These are phyloP conservation scores for Calendula officinalis DNA, from an alignment of 129 eudicot genomes.

Conservation along the genomic window DNA sequence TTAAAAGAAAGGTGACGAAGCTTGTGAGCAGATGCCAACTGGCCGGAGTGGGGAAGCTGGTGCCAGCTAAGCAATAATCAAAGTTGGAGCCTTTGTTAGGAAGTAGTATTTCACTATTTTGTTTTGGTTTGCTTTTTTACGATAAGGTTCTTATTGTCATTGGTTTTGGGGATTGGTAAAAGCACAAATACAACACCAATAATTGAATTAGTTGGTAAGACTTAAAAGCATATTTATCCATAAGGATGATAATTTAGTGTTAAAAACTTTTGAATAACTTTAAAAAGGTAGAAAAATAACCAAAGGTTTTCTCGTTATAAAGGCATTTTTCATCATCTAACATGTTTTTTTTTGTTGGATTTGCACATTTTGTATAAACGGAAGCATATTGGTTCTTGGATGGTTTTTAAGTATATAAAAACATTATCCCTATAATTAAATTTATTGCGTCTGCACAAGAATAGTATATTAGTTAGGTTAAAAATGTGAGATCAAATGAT, in stretches of 20 bases:
- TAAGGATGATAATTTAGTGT: too few relatives aligned
- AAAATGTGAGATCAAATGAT: conserved; percentile 23
- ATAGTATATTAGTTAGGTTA: background rate
- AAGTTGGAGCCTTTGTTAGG: conserved; percentile 47
- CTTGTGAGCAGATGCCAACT: conserved; percentile 35
- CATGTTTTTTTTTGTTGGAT: too few relatives aligned
- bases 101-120: conserved; percentile 24
- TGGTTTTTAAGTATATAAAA: too few relatives aligned
- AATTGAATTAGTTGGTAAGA: background rate
- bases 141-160: background rate
- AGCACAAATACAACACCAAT: background rate
- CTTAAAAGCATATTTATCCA: background rate
- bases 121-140: conserved; percentile 23
- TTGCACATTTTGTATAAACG: too few relatives aligned
- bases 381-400: too few relatives aligned
- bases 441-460: background rate
- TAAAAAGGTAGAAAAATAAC: too few relatives aligned
- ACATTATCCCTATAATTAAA: background rate
- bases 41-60: conserved; percentile 40
- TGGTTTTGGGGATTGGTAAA: conserved; percentile 20
- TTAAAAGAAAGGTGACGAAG: conserved; percentile 35
- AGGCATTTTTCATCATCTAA: too few relatives aligned
- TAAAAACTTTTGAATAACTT: too few relatives aligned
- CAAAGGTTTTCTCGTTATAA: too few relatives aligned
- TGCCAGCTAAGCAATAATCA: conserved; percentile 50